Evolutionary conservation across 192 early-diverging fungal genomes (phyloP).

Genomic region (Backusella luteola): DNA sequence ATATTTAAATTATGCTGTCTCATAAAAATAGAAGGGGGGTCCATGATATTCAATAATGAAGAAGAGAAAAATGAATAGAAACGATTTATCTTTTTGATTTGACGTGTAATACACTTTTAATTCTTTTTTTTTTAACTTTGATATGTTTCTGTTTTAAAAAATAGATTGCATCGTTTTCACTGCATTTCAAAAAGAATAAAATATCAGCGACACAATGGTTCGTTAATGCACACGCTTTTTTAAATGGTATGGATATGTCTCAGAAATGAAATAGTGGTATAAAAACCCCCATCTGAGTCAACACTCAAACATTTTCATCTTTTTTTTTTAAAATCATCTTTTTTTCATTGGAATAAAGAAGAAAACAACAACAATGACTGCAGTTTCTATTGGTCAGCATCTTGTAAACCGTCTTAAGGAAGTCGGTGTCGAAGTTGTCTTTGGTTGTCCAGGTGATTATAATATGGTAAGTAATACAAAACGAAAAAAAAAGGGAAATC

Average conservation of each 20-base stretch:
- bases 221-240: not conserved
- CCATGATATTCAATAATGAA: not conserved
- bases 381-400: constrained; percentile 37
- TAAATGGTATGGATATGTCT: not conserved
- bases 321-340: not conserved
- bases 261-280: not conserved
- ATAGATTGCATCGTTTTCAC: not conserved
- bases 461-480: constrained; percentile 35
- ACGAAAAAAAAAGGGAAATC: not conserved
- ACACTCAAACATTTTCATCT: not conserved
- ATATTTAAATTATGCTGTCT: not conserved
- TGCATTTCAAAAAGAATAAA: not conserved
- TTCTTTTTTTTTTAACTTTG: not conserved
- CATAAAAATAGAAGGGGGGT: not conserved
- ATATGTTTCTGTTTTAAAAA: not conserved
- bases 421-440: constrained; percentile 37
- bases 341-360: not conserved
- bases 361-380: not conserved
- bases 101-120: not conserved
- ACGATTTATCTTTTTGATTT: no score
- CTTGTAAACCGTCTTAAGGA: constrained; percentile 40
- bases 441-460: constrained; percentile 50
- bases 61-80: no score
- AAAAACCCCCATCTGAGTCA: not conserved
- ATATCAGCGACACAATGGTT: not conserved